Conservation (phyloP, 2,329 filamentous ascomycete genomes). For the Aspergillus puulaauensis region DNA sequence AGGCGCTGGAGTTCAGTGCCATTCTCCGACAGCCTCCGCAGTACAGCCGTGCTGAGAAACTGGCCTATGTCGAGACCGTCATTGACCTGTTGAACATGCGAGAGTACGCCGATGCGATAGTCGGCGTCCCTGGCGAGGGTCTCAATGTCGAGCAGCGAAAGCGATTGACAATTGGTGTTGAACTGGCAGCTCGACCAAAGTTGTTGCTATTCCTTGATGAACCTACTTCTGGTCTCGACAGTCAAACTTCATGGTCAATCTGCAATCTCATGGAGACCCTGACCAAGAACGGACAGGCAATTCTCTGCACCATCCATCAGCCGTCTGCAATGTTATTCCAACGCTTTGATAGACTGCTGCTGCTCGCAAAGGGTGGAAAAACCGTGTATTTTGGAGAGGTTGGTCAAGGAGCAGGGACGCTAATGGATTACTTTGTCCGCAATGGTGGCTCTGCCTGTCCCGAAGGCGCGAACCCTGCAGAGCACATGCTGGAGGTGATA, state of each 20-base stretch:
- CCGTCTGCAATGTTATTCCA: conserved; percentile 89
- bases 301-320: conserved; percentile 92
- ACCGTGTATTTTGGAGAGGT: conserved; percentile 69
- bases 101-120: conserved; percentile 81
- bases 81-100: conserved; percentile 87
- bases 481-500: conserved; percentile 68
- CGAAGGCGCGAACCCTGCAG: conserved; percentile 67
- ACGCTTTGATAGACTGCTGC: conserved; percentile 66
- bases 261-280: conserved; percentile 80
- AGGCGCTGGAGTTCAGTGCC: conserved; percentile 82
- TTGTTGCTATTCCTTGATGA: conserved; percentile 88
- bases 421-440: conserved; percentile 64
- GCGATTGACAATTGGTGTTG: conserved; percentile 86
- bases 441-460: conserved; percentile 61
- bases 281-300: conserved; percentile 80
- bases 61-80: conserved; percentile 82
- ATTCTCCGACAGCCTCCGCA: conserved; percentile 76
- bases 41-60: conserved; percentile 71
- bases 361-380: conserved; percentile 63
- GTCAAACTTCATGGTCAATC: conserved; percentile 88
- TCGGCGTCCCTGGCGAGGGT: conserved; percentile 81
- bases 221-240: conserved; percentile 79
- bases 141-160: conserved; percentile 63
- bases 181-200: conserved; percentile 84
- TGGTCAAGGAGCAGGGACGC: conserved; percentile 54